Conservation (phyloP, 305 asterid genomes). For the Fraxinus sp. region DNA sequence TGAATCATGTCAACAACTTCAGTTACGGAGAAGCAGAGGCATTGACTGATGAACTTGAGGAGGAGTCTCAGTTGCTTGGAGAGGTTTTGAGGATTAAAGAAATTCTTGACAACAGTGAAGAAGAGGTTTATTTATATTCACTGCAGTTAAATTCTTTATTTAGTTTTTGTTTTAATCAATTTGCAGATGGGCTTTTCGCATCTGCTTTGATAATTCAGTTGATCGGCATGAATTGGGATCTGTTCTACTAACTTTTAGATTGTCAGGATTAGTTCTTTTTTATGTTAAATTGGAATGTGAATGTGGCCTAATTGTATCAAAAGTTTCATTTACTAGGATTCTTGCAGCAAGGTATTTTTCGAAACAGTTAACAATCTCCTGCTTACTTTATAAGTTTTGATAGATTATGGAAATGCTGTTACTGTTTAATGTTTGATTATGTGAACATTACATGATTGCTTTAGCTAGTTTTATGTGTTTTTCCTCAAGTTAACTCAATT, state of each 20-base stretch:
- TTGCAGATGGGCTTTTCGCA: background rate
- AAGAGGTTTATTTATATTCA: conserved; percentile 54
- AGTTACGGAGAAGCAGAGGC: conserved; percentile 85
- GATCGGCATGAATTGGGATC: background rate
- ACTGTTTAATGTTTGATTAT: background rate
- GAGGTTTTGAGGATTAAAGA: conserved; percentile 86
- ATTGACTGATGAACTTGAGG: conserved; percentile 82
- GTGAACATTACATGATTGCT: background rate
- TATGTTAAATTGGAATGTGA: background rate
- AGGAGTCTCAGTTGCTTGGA: conserved; percentile 50
- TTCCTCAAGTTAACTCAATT: background rate
- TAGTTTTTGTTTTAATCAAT: background rate
- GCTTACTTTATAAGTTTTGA: background rate
- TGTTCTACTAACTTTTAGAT: background rate
- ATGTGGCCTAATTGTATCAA: background rate
- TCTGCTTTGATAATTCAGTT: background rate
- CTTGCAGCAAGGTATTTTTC: background rate
- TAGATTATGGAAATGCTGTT: background rate
- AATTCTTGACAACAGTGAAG: conserved; percentile 51
- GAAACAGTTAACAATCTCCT: background rate
- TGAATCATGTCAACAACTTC: conserved; percentile 43
- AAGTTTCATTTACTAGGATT: background rate
- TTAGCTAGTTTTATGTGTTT: conserved; percentile 3
- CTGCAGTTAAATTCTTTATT: conserved; percentile 6
- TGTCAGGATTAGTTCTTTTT: background rate